Conservation (phyloP, 345 rosid species). For the Boechera divaricarpa region DNA sequence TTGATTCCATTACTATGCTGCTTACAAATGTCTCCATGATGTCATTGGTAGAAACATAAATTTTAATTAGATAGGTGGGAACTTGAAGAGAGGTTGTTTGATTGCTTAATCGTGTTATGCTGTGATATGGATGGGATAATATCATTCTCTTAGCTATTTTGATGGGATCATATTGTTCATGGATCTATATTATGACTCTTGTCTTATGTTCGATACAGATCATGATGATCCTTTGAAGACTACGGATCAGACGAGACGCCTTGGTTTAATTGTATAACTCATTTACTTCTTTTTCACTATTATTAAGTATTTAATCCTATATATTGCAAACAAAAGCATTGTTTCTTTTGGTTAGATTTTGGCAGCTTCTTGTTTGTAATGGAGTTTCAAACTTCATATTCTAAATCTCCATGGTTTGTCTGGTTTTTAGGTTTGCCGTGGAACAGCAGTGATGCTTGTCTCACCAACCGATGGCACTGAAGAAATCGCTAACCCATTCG, state of each 20-base stretch:
- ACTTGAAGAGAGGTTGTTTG: background rate
- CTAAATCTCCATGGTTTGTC: background rate
- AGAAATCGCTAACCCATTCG: constrained; percentile 94
- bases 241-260: constrained; percentile 90
- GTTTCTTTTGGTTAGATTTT: constrained; percentile 1
- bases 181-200: background rate
- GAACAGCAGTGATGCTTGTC: constrained; percentile 98
- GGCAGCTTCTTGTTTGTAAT: background rate
- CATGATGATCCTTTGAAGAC: constrained; percentile 95
- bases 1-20: background rate
- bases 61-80: background rate
- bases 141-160: background rate
- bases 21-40: constrained; percentile 1
- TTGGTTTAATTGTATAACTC: constrained; percentile 80
- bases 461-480: constrained; percentile 99
- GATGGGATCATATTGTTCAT: background rate
- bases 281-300: background rate
- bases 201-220: constrained; percentile 54
- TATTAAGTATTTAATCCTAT: background rate
- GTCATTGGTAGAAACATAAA: background rate
- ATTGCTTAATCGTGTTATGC: constrained; percentile 13
- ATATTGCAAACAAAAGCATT: background rate
- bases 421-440: constrained; percentile 80
- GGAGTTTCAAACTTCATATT: background rate
- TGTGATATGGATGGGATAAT: background rate